These are phyloP conservation scores for Cinnamomum micranthum DNA, from an alignment of 164 flowering plant genomes.

Conservation along the genomic window DNA sequence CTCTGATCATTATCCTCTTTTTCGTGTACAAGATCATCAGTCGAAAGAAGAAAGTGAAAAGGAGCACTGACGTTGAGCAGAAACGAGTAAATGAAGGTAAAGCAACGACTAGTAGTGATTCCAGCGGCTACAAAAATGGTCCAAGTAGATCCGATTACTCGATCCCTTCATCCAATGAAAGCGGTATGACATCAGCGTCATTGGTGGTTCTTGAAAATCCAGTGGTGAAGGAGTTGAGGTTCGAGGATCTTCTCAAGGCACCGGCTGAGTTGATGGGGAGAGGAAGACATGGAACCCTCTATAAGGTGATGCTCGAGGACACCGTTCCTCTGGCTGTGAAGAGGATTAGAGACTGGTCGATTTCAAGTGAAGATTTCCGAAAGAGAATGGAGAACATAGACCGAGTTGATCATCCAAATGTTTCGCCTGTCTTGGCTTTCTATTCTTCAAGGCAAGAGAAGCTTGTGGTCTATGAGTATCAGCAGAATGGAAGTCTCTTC, in stretches of 20 bases:
- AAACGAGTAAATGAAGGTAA: conserved; percentile 21
- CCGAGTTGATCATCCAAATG: conserved; percentile 53
- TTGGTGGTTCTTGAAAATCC: conserved; percentile 36
- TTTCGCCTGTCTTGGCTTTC: conserved; percentile 51
- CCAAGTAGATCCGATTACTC: conserved; percentile 31
- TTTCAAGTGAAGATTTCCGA: conserved; percentile 43
- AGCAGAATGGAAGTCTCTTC: conserved; percentile 59
- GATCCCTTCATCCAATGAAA: conserved; percentile 25
- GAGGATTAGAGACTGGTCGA: conserved; percentile 59
- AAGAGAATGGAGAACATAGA: conserved; percentile 48
- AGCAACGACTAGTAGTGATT: conserved; percentile 15
- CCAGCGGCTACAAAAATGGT: conserved; percentile 25
- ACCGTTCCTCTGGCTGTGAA: conserved; percentile 50
- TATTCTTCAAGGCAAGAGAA: conserved; percentile 65
- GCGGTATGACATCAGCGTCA: conserved; percentile 31
- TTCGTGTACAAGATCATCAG: conserved; percentile 19
- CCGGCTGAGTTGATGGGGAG: conserved; percentile 72
- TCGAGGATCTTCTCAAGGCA: conserved; percentile 62
- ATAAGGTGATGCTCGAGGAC: conserved; percentile 41
- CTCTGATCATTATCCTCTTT: conserved; percentile 18
- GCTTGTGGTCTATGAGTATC: conserved; percentile 65
- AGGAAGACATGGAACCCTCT: conserved; percentile 58
- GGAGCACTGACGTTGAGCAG: conserved; percentile 11
- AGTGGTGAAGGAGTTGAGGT: conserved; percentile 40
- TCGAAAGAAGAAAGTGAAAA: conserved; percentile 15